These are phyloP conservation scores for Cladophialophora bantiana DNA, from an alignment of 2,329 filamentous ascomycete genomes.

Conservation along the genomic window DNA sequence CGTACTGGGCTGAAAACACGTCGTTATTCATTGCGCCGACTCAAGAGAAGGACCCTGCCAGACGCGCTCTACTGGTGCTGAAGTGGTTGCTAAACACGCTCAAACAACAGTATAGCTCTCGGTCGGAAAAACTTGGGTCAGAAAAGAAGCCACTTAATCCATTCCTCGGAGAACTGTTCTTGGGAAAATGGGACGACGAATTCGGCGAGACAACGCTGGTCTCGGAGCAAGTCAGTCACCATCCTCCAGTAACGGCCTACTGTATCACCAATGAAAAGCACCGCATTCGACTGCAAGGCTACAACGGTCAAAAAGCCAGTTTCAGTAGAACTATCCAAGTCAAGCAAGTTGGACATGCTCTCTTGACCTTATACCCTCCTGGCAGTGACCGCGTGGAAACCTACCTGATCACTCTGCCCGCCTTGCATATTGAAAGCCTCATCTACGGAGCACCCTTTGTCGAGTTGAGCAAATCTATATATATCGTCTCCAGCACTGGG, in stretches of 20 bases:
- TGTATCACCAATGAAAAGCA: constrained; percentile 86
- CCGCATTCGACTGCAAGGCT: constrained; percentile 77
- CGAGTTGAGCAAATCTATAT: constrained; percentile 83
- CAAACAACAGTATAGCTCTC: constrained; percentile 77
- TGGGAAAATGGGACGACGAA: constrained; percentile 84
- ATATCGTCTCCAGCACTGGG: constrained; percentile 85
- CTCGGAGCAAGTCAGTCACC: constrained; percentile 93
- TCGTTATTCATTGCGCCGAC: constrained; percentile 77
- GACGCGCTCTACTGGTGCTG: constrained; percentile 78
- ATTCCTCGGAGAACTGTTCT: constrained; percentile 91
- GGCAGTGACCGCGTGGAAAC: constrained; percentile 67
- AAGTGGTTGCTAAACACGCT: constrained; percentile 90
- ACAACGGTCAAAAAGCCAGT: constrained; percentile 95
- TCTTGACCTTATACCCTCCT: constrained; percentile 69
- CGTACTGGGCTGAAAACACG: constrained; percentile 77
- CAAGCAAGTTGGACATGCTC: constrained; percentile 90
- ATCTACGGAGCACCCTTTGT: constrained; percentile 79
- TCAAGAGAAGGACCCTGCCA: constrained; percentile 74
- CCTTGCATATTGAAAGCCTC: constrained; percentile 90
- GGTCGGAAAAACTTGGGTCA: constrained; percentile 81
- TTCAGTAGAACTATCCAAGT: constrained; percentile 94
- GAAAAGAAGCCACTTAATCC: constrained; percentile 99
- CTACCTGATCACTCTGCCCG: constrained; percentile 90
- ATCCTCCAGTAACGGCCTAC: constrained; percentile 94
- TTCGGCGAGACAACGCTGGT: constrained; percentile 82